Evolutionary conservation across 169 alveolate species (phyloP).

Genomic region (Plasmodium malariae): DNA sequence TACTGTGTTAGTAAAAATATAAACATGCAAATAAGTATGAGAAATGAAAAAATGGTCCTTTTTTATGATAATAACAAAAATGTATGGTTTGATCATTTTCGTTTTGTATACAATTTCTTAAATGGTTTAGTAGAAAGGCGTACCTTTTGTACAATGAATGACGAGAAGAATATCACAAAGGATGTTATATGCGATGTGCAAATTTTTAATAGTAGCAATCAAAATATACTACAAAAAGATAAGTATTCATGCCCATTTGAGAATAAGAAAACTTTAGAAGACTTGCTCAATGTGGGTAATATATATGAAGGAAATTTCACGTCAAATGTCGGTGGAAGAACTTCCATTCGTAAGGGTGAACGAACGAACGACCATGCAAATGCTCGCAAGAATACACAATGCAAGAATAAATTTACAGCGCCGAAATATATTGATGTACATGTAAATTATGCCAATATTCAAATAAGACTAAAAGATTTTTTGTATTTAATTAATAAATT

Average conservation of each 20-base stretch:
- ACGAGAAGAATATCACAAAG: background rate
- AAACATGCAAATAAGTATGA: background rate
- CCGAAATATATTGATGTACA: constrained; percentile 23
- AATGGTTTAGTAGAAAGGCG: background rate
- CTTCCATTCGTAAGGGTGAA: background rate
- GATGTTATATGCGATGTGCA: background rate
- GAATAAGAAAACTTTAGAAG: background rate
- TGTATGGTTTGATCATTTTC: background rate
- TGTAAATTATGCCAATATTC: constrained; percentile 11
- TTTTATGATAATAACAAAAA: constrained; percentile 19
- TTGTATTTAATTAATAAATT: constrained; percentile 23
- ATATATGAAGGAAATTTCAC: background rate
- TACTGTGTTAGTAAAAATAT: constrained; percentile 42
- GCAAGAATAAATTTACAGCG: background rate
- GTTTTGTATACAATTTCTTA: background rate
- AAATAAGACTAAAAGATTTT: constrained; percentile 19
- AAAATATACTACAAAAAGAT: background rate
- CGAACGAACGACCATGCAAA: background rate
- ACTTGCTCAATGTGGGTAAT: background rate
- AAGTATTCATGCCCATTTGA: background rate
- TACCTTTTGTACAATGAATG: background rate
- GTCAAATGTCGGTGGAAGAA: background rate
- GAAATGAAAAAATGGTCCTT: constrained; percentile 18
- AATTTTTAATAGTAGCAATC: background rate
- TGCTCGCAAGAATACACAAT: background rate